These are phyloP conservation scores for Geotrichum phurueaensis DNA, from an alignment of 1,139 yeast genomes.

Conservation along the genomic window DNA sequence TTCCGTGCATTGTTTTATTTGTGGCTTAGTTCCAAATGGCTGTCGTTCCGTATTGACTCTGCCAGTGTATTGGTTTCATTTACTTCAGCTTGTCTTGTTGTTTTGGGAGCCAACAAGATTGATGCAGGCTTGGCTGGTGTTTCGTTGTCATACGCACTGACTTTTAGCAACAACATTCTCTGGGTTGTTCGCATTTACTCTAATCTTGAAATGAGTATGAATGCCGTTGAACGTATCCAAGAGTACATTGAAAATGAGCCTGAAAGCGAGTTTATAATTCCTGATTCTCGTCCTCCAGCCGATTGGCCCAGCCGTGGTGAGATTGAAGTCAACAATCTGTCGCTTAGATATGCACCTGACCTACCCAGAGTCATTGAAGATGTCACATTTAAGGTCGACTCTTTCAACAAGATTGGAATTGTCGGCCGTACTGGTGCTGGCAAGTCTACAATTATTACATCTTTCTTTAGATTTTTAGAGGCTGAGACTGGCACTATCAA, in stretches of 20 bases:
- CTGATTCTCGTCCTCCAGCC: constrained; percentile 61
- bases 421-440: constrained; percentile 99
- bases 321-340: constrained; percentile 66
- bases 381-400: constrained; percentile 70
- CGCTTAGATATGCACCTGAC: constrained; percentile 82
- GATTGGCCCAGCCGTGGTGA: constrained; percentile 84
- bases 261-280: constrained; percentile 48
- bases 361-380: constrained; percentile 85
- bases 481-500: constrained; percentile 77
- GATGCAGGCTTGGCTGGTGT: constrained; percentile 97
- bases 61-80: constrained; percentile 82
- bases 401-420: constrained; percentile 83
- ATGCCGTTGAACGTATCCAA: constrained; percentile 83
- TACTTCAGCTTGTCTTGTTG: constrained; percentile 72
- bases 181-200: constrained; percentile 92
- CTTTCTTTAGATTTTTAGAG: constrained; percentile 86
- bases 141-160: constrained; percentile 83
- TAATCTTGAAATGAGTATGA: constrained; percentile 89
- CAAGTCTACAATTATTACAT: constrained; percentile 91
- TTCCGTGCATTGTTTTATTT: constrained; percentile 89
- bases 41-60: constrained; percentile 73
- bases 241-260: constrained; percentile 79
- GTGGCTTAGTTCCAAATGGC: constrained; percentile 97
- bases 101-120: constrained; percentile 54
- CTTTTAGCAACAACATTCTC: constrained; percentile 80